These are phyloP conservation scores for Pseudogymnoascus sp. DNA, from an alignment of 2,329 filamentous ascomycete genomes.

Conservation along the genomic window DNA sequence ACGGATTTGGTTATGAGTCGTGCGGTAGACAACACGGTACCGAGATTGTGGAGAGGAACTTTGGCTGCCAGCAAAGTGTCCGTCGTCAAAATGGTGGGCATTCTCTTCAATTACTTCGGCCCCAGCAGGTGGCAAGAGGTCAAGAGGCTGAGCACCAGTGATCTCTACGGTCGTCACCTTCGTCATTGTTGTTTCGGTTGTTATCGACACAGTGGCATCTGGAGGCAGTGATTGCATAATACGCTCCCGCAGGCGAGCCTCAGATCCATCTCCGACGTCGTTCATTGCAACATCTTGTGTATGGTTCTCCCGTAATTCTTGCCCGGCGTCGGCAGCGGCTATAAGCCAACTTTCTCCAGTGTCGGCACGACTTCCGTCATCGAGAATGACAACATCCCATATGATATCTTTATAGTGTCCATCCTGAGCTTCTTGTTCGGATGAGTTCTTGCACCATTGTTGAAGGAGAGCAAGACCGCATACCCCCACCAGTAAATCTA, in stretches of 20 bases:
- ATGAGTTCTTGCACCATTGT: constrained; percentile 43
- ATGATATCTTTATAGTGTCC: constrained; percentile 47
- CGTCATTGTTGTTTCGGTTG: constrained; percentile 49
- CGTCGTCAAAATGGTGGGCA: constrained; percentile 17
- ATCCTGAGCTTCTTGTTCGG: constrained; percentile 41
- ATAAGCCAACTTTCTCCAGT: constrained; percentile 33
- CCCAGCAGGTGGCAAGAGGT: constrained; percentile 47
- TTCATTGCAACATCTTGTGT: constrained; percentile 27
- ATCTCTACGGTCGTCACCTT: constrained; percentile 60
- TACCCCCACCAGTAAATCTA: constrained; percentile 53
- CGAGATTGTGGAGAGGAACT: constrained; percentile 17
- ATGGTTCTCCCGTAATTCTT: constrained; percentile 31
- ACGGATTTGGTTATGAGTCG: constrained; percentile 44
- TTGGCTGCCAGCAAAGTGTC: constrained; percentile 18
- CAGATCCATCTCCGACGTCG: constrained; percentile 36
- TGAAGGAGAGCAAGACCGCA: constrained; percentile 56
- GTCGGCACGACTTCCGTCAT: constrained; percentile 50
- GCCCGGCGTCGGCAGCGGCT: constrained; percentile 17
- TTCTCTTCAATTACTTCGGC: constrained; percentile 50
- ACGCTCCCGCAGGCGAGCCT: constrained; percentile 42
- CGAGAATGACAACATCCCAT: constrained; percentile 59
- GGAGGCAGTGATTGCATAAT: constrained; percentile 47
- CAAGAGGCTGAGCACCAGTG: constrained; percentile 41
- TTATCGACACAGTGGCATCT: constrained; percentile 51
- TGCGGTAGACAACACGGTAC: constrained; percentile 45